These are phyloP conservation scores for Acanthamoeba castellanii DNA, from an alignment of 208 protist species.

Conservation along the genomic window DNA sequence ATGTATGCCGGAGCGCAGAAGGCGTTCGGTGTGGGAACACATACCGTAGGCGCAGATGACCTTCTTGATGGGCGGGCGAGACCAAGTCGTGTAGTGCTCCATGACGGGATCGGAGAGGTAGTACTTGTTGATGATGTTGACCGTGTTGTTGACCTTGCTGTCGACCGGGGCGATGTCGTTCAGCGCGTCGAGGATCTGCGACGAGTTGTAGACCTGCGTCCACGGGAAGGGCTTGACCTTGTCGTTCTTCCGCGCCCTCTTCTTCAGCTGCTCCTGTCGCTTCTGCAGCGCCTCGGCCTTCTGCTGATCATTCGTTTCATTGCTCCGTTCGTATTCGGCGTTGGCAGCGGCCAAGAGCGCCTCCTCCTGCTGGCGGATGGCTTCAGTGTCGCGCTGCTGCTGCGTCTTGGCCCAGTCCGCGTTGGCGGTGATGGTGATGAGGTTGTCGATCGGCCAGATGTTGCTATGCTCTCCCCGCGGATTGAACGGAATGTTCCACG, in stretches of 20 bases:
- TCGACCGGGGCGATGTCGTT: background rate
- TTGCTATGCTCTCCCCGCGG: background rate
- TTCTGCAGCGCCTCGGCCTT: background rate
- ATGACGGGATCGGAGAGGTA: slow-evolving; percentile 49
- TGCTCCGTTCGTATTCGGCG: background rate
- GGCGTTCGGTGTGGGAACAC: background rate
- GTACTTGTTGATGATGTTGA: slow-evolving; percentile 60
- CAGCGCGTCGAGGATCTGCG: background rate
- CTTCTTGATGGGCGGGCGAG: background rate
- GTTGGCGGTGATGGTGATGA: background rate
- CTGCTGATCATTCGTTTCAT: background rate
- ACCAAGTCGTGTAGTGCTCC: background rate
- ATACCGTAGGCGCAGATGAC: slow-evolving; percentile 29
- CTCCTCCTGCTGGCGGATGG: background rate
- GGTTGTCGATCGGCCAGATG: slow-evolving; percentile 34
- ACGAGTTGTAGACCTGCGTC: slow-evolving; percentile 7
- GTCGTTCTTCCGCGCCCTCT: background rate
- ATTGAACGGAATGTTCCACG: slow-evolving; percentile 18
- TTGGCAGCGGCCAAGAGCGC: background rate
- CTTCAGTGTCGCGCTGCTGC: background rate
- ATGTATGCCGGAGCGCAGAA: too few species aligned
- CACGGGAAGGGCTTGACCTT: background rate
- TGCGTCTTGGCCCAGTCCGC: slow-evolving; percentile 4
- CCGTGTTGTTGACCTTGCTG: slow-evolving; percentile 16
- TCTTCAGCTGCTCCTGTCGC: background rate